Base-by-base conservation (phyloP, 2,329 filamentous ascomycete species). In the Domatiomyces globalis region DNA sequence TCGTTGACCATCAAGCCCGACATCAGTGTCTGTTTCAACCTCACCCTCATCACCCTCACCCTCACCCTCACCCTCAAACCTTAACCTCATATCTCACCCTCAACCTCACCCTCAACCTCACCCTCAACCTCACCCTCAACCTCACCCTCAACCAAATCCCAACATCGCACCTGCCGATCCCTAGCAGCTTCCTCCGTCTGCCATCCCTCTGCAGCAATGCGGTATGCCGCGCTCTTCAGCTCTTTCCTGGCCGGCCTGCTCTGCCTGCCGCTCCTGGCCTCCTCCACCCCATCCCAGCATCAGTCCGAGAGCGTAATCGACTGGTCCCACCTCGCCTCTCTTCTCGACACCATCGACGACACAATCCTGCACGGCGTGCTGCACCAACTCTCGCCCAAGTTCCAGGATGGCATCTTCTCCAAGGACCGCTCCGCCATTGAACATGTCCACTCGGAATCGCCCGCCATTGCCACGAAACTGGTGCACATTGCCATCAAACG, bases 391-490 rank as follows among this genome's bases (percentile, higher is more conserved):
- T 71, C 81, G 50, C 73, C 75, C 46, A 77, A 78, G 62, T 86
- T 81, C 67, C 76, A 80, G 63, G 77, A 85, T 62, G 83, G 83
- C 53, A 74, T 85, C 51, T 85, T 81, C 64, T 73, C 77, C 56
- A 78, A 79, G 56, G 82, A 84, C 61, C 74, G 73, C 58, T 71
- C 74, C 9, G 81, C 81, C 22, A 72, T 84, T 50, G 77, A 84
- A 64, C 78, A 75, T 33, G 73, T 84, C 25, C 76, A 80, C 66
- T 70, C 72, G 44, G 74, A 76, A 56, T 75, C 85, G 62, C 75
- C 79, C 19, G 72, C 75, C 39, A 70, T 85, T 39, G 81, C 81
- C 17, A 78, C 74, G 8, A 76, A 77, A 52, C 70, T 86, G 56
- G 73, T 83, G 51, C 76, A 79, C 52, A 68, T 87, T 51, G 83